Evolutionary conservation across 1,139 yeast genomes (phyloP).

Genomic region (Torulaspora globosa): DNA sequence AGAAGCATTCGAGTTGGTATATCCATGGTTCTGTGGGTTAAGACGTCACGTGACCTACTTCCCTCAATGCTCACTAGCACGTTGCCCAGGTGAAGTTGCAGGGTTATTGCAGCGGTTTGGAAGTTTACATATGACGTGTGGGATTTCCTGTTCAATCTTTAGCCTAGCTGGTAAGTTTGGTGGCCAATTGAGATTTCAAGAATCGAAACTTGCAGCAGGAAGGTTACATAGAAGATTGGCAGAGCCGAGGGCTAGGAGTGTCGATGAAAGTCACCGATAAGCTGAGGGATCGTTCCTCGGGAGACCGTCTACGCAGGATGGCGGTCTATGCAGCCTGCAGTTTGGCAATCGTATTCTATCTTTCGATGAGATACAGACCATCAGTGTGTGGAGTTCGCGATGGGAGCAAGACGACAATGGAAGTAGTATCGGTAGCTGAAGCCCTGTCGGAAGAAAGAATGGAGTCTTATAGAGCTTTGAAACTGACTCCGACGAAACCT

Average conservation of each 20-base stretch:
- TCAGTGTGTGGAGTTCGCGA: background rate
- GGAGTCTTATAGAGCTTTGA: background rate
- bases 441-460: background rate
- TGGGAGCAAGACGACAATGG: background rate
- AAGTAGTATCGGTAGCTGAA: background rate
- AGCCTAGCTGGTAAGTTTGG: background rate
- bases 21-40: too few relatives aligned
- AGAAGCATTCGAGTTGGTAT: background rate
- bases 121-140: background rate
- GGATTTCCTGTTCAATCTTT: background rate
- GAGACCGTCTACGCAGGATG: background rate
- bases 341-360: background rate
- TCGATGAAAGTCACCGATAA: background rate
- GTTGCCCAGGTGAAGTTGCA: background rate
- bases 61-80: background rate
- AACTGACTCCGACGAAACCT: conserved; percentile 40
- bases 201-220: background rate
- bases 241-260: background rate
- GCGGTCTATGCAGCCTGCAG: background rate
- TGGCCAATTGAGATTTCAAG: background rate
- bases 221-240: background rate
- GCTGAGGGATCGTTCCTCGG: background rate
- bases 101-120: background rate
- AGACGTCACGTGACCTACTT: too few relatives aligned
- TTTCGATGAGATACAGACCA: background rate